Percentiles rank a stretch among this genome's conserved stretches.
Evolutionary conservation across 176 grass and related monocot species (phyloP).

Genomic region (Otatea glauca): DNA sequence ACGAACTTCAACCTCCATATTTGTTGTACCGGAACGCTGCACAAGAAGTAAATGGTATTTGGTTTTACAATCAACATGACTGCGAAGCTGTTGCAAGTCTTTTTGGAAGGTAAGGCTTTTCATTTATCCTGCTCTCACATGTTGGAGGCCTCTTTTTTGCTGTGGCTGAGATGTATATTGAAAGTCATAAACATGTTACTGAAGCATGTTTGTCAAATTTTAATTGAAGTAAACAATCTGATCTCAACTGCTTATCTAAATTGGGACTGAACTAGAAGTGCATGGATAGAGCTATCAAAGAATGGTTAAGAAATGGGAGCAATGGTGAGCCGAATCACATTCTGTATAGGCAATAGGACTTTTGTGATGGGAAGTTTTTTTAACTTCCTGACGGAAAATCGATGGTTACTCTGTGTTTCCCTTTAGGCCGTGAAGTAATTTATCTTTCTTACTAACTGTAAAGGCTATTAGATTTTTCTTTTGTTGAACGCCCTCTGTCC

Average conservation of each 20-base stretch:
- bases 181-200: not conserved
- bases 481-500: not conserved
- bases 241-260: not conserved
- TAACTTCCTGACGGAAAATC: not conserved
- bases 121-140: not conserved
- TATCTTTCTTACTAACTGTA: not conserved
- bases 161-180: not conserved
- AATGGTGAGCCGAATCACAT: not conserved
- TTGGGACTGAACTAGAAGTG: not conserved
- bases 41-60: conserved; percentile 93
- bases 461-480: not conserved
- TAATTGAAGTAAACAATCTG: not conserved
- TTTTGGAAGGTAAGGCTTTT: conserved; percentile 68
- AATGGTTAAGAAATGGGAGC: not conserved
- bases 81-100: conserved; percentile 78
- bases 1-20: conserved; percentile 93
- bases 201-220: not conserved
- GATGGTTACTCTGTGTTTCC: not conserved
- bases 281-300: not conserved
- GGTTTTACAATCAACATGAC: conserved; percentile 90
- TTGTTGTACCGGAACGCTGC: conserved; percentile 82
- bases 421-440: not conserved
- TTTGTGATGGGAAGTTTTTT: not conserved
- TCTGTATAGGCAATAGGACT: not conserved
- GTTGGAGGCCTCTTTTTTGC: not conserved